These are phyloP conservation scores for Tylopilus plumbeoviolaceoides DNA, from an alignment of 768 basidiomycete species.

Conservation along the genomic window DNA sequence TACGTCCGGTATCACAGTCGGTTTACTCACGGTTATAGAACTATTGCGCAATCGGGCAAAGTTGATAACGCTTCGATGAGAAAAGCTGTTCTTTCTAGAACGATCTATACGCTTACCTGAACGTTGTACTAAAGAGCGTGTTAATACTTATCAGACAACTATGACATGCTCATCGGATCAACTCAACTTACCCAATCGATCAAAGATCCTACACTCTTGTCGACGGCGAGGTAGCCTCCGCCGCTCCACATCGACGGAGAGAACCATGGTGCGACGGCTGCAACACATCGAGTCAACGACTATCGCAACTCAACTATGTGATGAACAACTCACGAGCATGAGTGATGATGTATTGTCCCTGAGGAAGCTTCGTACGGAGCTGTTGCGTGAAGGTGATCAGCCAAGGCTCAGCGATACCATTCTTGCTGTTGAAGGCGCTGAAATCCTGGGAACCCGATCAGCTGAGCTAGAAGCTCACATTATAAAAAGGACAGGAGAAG, in stretches of 20 bases:
- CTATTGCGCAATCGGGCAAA: too few relatives aligned
- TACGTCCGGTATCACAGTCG: neutral
- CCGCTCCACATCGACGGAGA: conserved; percentile 17
- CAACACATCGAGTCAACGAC: neutral
- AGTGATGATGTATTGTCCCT: conserved; percentile 31
- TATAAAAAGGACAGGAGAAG: neutral
- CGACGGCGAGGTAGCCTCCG: conserved; percentile 36
- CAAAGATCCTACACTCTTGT: conserved; percentile 36
- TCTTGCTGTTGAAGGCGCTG: conserved; percentile 25
- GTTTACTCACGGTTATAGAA: neutral
- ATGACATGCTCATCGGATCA: neutral
- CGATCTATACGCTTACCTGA: conserved; percentile 27
- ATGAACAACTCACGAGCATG: conserved; percentile 31
- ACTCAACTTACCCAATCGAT: conserved; percentile 40
- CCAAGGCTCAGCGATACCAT: conserved; percentile 39
- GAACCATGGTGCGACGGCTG: conserved; percentile 22
- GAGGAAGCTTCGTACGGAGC: conserved; percentile 31
- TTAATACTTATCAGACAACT: neutral
- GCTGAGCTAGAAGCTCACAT: neutral
- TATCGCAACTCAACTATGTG: neutral
- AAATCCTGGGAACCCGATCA: conserved; percentile 23
- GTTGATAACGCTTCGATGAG: neutral
- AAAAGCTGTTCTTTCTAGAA: neutral
- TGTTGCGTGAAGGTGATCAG: conserved; percentile 29
- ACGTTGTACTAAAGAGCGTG: conserved; percentile 29